Evolutionary conservation across 2,329 filamentous ascomycete species (phyloP), one percentile per base, ranked within the genome.

Genomic region (Diplocarpon mali): DNA sequence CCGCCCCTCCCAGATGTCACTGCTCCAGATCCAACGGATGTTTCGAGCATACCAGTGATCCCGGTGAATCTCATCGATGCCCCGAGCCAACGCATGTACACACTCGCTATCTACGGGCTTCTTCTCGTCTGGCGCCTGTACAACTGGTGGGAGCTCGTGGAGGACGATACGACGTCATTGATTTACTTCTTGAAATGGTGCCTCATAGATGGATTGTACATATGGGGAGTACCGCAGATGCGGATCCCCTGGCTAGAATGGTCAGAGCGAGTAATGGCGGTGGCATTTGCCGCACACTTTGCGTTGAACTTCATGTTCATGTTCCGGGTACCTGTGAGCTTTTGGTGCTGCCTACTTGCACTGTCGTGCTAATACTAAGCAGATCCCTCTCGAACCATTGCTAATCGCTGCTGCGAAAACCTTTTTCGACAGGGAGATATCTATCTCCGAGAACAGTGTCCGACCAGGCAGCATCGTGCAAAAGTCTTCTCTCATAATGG

Each of bases 171-270:
- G 47, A 82, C 87, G 58, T 94, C 89, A n/a, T 81, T 92, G 50
- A 84, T 80, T 75, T 73, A 90, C 39, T 95, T 95, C 61, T 68
- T 94, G 59, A 98, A 96, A 74, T 98, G 92, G 92, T 76, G 85
- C 51, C 72, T 80, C 46, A 76, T 98, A 51, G 92, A 98, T 66
- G 83, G 85, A 49, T 65, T 83, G 17, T 95, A 89, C 63, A 71
- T 96, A 51, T 95, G 93, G 62, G 85, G 85, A 7, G 68, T 98
- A 43, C 90, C 93, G 14, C 76, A 84, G 54, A 65, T 98, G 57
- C 79, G 85, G 62, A 95, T 98, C 73, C 92, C 92, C 47, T 98
- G 92, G 93, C 71, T 98, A 47, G 88, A 96, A 69, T 86, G 90
- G 69, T 86, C 85, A n/a, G 54, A 57, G 32, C 36, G 44, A 24